phyloP scores from a whole-genome alignment of 176 grass and related monocot species.

The Tillandsia fasciculata region DNA sequence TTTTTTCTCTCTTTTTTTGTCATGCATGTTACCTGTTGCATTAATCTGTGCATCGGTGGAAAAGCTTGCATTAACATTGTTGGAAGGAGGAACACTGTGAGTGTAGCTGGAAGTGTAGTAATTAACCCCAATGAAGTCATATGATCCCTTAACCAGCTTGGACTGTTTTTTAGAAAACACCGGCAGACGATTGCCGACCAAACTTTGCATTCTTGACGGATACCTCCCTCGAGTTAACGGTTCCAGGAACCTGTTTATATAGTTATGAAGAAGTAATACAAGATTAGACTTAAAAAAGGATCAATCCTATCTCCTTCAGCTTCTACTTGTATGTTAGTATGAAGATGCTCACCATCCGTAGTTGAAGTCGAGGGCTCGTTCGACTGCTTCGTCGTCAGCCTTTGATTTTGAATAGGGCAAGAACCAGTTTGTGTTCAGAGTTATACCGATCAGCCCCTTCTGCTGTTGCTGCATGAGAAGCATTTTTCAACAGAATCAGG shows the following conservation, averaged over 20 bases:
- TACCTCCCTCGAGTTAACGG: not conserved
- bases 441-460: not conserved
- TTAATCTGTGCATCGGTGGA: not conserved
- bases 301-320: not conserved
- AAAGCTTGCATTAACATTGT: not conserved
- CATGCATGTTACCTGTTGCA: not conserved
- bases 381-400: not conserved
- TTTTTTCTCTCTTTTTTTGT: not conserved
- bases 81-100: not conserved
- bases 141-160: constrained; percentile 6
- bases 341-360: not conserved
- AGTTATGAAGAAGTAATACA: not conserved
- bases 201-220: not conserved
- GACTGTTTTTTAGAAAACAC: not conserved
- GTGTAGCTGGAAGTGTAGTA: constrained; percentile 8
- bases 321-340: too few relatives aligned
- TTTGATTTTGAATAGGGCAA: not conserved
- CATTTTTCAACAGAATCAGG: not conserved
- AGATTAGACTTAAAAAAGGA: not conserved
- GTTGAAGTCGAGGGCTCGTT: not conserved
- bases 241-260: constrained; percentile 7
- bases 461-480: not conserved
- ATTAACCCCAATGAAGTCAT: constrained; percentile 11
- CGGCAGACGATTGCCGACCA: not conserved
- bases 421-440: constrained; percentile 2